Percentiles rank a stretch among this genome's conserved stretches.
Conservation (phyloP, 495 filamentous ascomycete species). For the Penicillium argentinense region DNA sequence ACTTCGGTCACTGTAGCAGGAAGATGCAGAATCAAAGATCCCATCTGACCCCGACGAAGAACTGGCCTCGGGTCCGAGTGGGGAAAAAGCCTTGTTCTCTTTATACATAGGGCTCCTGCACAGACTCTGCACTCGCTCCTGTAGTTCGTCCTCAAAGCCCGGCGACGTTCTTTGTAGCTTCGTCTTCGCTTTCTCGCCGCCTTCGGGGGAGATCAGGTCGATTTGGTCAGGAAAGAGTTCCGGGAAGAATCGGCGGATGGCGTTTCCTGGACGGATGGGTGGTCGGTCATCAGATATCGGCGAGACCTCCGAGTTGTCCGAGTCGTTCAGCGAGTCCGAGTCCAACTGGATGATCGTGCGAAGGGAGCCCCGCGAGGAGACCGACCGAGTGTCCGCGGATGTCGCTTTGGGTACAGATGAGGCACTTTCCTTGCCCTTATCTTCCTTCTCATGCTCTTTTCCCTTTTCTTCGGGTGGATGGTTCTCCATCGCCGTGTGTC, state of each 20-base stretch:
- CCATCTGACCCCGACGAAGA: conserved; percentile 27
- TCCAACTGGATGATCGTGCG: conserved; percentile 18
- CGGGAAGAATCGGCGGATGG: conserved; percentile 32
- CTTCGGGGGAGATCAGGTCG: conserved; percentile 23
- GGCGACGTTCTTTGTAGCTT: conserved; percentile 4
- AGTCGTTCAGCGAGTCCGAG: conserved; percentile 13
- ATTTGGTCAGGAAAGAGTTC: conserved; percentile 35
- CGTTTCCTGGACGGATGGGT: conserved; percentile 6
- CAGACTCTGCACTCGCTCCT: conserved; percentile 20
- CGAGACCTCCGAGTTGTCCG: conserved; percentile 30
- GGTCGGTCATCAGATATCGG: conserved; percentile 25
- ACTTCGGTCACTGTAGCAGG: conserved; percentile 36
- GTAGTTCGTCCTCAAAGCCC: conserved; percentile 17
- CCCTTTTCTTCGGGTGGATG: too few species aligned
- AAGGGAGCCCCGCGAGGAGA: conserved; percentile 12
- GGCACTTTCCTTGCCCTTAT: too few species aligned
- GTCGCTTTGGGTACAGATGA: too few species aligned
- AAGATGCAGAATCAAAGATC: conserved; percentile 29
- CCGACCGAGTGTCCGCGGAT: neutral
- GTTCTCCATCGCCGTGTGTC: neutral
- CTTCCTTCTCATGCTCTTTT: too few species aligned
- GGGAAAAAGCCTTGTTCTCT: neutral
- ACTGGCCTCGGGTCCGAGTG: conserved; percentile 1
- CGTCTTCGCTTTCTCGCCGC: conserved; percentile 7
- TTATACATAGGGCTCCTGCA: conserved; percentile 7